Percentiles rank a stretch among this genome's conserved stretches.
These are phyloP conservation scores for Amauroascus niger DNA, from an alignment of 2,329 filamentous ascomycete genomes.

Conservation along the genomic window DNA sequence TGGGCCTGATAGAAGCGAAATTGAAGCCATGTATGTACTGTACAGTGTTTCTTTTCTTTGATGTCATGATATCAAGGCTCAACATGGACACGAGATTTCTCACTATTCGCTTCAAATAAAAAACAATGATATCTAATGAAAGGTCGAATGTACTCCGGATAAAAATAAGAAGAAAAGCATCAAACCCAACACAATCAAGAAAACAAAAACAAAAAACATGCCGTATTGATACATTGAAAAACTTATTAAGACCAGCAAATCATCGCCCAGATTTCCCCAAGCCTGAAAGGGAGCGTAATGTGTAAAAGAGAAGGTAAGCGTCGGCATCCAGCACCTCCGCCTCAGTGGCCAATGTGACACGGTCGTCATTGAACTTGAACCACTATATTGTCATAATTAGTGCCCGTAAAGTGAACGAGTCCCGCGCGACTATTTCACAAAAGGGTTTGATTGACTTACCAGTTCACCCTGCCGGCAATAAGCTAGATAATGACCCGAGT, in stretches of 20 bases:
- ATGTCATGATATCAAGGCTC: no score
- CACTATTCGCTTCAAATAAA: no score
- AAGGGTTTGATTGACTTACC: conserved; percentile 30
- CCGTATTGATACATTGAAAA: conserved; percentile 31
- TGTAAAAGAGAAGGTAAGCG: conserved; percentile 84
- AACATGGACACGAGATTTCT: no score
- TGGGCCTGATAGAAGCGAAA: no score
- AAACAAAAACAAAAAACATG: conserved; percentile 11
- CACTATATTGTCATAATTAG: conserved; percentile 47
- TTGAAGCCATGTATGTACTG: no score
- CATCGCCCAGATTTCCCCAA: neutral
- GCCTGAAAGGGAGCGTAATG: conserved; percentile 28
- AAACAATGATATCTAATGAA: neutral
- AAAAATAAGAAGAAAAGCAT: neutral
- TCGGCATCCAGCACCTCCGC: conserved; percentile 77
- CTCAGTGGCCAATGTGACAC: conserved; percentile 72
- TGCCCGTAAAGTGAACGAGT: neutral
- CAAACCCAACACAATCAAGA: neutral
- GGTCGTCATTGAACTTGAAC: conserved; percentile 94
- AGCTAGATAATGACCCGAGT: conserved; percentile 86
- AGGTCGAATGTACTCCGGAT: neutral
- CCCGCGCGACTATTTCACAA: neutral
- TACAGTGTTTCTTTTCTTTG: no score
- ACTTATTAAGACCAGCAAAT: conserved; percentile 21
- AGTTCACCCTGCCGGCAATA: conserved; percentile 74